Evolutionary conservation across 169 alveolate genomes (phyloP).

Genomic region (Plasmodium malariae): DNA sequence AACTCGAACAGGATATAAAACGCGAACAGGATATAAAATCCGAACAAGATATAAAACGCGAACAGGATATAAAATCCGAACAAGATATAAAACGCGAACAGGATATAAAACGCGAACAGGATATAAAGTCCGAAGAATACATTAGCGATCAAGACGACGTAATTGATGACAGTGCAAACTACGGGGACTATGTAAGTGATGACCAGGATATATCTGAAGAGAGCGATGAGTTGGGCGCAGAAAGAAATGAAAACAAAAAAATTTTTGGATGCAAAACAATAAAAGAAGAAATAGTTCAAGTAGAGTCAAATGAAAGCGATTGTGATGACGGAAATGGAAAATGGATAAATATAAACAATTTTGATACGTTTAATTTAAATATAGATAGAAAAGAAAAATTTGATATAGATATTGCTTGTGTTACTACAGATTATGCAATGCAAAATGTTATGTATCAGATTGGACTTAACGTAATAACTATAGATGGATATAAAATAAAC

Average conservation of each 20-base stretch:
- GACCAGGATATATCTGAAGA: neutral
- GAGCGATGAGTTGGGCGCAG: neutral
- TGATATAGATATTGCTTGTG: conserved; percentile 82
- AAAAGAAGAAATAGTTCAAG: conserved; percentile 68
- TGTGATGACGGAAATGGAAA: conserved; percentile 43
- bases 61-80: too few relatives aligned
- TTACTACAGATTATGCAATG: conserved; percentile 94
- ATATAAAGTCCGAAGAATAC: neutral
- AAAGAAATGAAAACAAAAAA: neutral
- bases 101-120: too few relatives aligned
- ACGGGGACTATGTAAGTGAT: too few relatives aligned
- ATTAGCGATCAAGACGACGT: too few relatives aligned
- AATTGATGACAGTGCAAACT: too few relatives aligned
- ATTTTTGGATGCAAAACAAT: conserved; percentile 27
- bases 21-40: too few relatives aligned
- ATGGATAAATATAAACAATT: conserved; percentile 61
- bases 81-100: too few relatives aligned
- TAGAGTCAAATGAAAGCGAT: neutral
- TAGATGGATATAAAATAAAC: conserved; percentile 90
- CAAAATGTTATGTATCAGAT: conserved; percentile 92
- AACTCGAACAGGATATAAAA: too few relatives aligned
- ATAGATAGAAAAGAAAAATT: conserved; percentile 54
- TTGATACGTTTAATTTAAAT: conserved; percentile 28
- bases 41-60: too few relatives aligned
- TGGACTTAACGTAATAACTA: conserved; percentile 90